A percentile compares a stretch with the other conserved stretches of the same genome.
Conservation (phyloP, 805 yeast genomes). For the Clavispora fructus region DNA sequence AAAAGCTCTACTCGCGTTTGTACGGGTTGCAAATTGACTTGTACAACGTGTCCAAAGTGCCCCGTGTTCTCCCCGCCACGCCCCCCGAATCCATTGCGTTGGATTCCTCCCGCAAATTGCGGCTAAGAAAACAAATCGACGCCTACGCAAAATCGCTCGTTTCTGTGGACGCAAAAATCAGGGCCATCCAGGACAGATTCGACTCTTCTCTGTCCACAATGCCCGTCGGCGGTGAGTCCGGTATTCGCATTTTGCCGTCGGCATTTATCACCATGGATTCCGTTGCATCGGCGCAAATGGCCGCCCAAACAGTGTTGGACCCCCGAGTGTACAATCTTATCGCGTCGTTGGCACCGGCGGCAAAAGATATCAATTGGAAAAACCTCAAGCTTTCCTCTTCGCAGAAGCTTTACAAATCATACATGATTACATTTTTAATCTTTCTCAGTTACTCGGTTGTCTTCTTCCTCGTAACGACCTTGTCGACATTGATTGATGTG, state of each 20-base stretch:
- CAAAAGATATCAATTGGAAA: conserved; percentile 41
- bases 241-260: conserved; percentile 36
- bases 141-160: conserved; percentile 29
- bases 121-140: conserved; percentile 27
- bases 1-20: conserved; percentile 35
- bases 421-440: conserved; percentile 39
- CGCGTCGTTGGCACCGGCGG: conserved; percentile 43
- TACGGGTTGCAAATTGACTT: conserved; percentile 41
- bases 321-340: conserved; percentile 41
- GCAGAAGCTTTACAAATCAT: conserved; percentile 33
- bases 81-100: conserved; percentile 5
- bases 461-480: conserved; percentile 51
- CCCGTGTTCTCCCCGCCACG: conserved; percentile 24
- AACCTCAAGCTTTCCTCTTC: conserved; percentile 40
- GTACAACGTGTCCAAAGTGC: conserved; percentile 27
- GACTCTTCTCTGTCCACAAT: conserved; percentile 22
- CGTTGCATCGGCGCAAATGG: conserved; percentile 46
- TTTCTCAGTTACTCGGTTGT: conserved; percentile 47
- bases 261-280: conserved; percentile 48
- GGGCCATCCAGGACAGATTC: conserved; percentile 26
- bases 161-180: conserved; percentile 36
- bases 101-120: conserved; percentile 15
- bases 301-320: conserved; percentile 42
- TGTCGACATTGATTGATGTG: conserved; percentile 52
- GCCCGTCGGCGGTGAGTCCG: conserved; percentile 20